phyloP scores from a whole-genome alignment of 2,329 filamentous ascomycete genomes.

The Ophiostoma ips region DNA sequence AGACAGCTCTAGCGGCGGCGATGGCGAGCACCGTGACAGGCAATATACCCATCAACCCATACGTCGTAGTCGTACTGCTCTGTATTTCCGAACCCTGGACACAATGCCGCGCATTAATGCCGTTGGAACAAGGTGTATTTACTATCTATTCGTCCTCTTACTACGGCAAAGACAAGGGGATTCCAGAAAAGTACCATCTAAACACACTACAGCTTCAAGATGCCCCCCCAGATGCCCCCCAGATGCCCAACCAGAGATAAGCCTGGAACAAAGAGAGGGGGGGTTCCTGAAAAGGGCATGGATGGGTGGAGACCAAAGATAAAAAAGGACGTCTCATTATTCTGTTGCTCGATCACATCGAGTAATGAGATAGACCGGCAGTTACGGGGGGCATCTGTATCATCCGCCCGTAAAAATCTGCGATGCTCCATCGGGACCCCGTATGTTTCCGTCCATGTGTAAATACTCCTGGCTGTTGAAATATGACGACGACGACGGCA shows the following conservation, averaged over 20 bases:
- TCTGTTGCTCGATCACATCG: conserved; percentile 2
- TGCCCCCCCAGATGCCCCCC: too few species aligned
- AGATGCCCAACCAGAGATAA: too few species aligned
- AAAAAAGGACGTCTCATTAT: not conserved
- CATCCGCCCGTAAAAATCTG: not conserved
- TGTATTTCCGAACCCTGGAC: too few species aligned
- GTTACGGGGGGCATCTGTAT: not conserved
- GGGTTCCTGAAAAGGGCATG: not conserved
- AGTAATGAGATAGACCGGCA: conserved; percentile 1
- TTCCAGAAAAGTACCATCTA: too few species aligned
- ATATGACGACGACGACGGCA: too few species aligned
- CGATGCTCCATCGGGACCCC: not conserved
- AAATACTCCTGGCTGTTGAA: not conserved
- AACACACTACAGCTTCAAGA: too few species aligned
- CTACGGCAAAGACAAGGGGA: too few species aligned
- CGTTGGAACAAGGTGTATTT: too few species aligned
- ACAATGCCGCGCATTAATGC: too few species aligned
- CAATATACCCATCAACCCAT: not conserved
- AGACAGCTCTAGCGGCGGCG: not conserved
- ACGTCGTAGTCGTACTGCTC: not conserved
- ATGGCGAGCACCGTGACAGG: not conserved
- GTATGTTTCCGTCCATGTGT: not conserved
- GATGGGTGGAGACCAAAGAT: not conserved
- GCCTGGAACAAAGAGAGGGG: too few species aligned
- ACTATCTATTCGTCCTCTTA: too few species aligned